Evolutionary conservation across 768 basidiomycete species (phyloP), one percentile per base, ranked within the genome.

Genomic region (Podaxis sp.): DNA sequence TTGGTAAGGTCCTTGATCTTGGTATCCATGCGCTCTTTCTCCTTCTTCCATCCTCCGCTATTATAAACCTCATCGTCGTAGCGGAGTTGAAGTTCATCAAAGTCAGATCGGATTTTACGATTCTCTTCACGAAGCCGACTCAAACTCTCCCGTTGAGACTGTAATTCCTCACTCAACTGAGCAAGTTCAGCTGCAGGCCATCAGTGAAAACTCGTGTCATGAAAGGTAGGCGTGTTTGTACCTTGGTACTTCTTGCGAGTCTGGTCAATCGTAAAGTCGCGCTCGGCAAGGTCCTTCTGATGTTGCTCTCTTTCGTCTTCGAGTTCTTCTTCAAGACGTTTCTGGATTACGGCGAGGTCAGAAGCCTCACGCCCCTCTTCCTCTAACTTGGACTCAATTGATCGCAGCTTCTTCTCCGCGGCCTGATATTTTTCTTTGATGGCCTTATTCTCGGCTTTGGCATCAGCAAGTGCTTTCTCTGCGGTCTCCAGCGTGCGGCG

Each of bases 231-330:
- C n/a, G 44, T 1, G n/a, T 35, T 23, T 44, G 59, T 72, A 88
- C 90, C 84, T 80, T 93, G 91, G 66, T 93, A 92, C 70, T 91
- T 92, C 79, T 92, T 90, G 63, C 88, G 82, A 2, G 90, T 91
- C 70, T 92, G 91, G 64, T 91, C 87, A 35, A 83, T 79, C 10
- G 87, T 75, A 69, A 91, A 90, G 71, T 92, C 90, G 4, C 89
- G 82, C 63, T 92, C 89, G 1, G 83, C 77, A n/a, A 92, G 79
- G 63, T 93, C 90, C 66, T 92, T 88, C 68, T 86, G 84, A 68
- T 93, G 86, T 57, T 87, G 87, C 60, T 89, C 84, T 63, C 89
- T 81, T 69, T 90, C 88, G 60, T 90, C 88, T 63, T 91, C 88
- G 67, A 93, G 77, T 68, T 90, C 88, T 61, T 89, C 89, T 1